These are phyloP conservation scores for Trypethelium eluteriae DNA, from an alignment of 495 filamentous ascomycete genomes.

Conservation along the genomic window DNA sequence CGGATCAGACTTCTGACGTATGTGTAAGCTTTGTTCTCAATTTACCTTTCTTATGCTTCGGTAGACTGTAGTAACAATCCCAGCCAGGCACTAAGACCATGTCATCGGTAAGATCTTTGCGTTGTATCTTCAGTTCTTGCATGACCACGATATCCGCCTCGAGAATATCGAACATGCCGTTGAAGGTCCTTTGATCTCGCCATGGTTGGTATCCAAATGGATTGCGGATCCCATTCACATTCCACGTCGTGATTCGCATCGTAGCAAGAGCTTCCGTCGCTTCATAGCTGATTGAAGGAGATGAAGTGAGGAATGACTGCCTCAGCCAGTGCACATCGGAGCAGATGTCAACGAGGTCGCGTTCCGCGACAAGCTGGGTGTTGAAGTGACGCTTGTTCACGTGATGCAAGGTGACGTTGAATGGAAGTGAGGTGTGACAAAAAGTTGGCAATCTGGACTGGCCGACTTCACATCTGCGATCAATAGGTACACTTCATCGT, in stretches of 20 bases:
- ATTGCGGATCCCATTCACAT: constrained; percentile 95
- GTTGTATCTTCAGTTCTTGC: constrained; percentile 94
- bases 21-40: not conserved
- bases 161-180: constrained; percentile 91
- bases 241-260: constrained; percentile 77
- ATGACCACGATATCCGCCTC: constrained; percentile 91
- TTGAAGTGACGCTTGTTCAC: not conserved
- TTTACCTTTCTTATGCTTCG: constrained; percentile 82
- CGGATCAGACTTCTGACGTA: not conserved
- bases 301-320: not conserved
- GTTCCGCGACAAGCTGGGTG: not conserved
- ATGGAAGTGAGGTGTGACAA: not conserved
- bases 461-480: not conserved
- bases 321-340: not conserved
- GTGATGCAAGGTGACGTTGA: not conserved
- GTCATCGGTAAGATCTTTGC: constrained; percentile 86
- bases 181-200: constrained; percentile 77
- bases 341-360: not conserved
- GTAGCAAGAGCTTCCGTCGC: constrained; percentile 19
- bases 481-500: not conserved
- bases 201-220: constrained; percentile 95
- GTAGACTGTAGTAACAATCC: constrained; percentile 94
- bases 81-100: constrained; percentile 94
- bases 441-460: not conserved
- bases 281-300: constrained; percentile 18